phyloP scores from a whole-genome alignment of 768 basidiomycete genomes.

The Suillus alpinus region DNA sequence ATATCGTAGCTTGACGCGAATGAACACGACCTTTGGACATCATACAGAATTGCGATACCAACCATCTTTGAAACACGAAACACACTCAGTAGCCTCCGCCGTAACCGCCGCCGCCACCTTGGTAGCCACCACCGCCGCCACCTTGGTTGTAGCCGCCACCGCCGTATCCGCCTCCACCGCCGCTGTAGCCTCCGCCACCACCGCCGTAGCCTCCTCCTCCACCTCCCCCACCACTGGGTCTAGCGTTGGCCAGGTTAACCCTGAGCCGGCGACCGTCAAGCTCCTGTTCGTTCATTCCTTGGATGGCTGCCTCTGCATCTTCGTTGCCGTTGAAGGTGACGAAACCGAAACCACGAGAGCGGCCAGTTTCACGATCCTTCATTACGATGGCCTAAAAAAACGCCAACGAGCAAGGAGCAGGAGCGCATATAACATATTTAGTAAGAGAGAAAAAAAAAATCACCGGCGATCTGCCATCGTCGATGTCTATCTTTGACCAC shows the following conservation, averaged over 20 bases:
- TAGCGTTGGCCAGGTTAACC: constrained; percentile 42
- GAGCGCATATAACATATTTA: constrained; percentile 27
- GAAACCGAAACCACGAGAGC: constrained; percentile 58
- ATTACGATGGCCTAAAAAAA: constrained; percentile 31
- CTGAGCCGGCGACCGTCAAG: constrained; percentile 54
- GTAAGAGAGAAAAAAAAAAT: constrained; percentile 15
- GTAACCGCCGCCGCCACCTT: constrained; percentile 14
- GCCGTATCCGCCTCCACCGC: constrained; percentile 15
- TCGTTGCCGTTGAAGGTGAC: constrained; percentile 34
- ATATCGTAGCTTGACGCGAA: not conserved
- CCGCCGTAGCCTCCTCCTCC: constrained; percentile 10
- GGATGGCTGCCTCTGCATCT: constrained; percentile 47
- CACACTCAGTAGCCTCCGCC: not conserved
- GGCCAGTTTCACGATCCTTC: constrained; percentile 55
- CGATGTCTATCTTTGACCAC: constrained; percentile 15
- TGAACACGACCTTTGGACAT: constrained; percentile 1
- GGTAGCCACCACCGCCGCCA: constrained; percentile 18
- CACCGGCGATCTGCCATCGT: constrained; percentile 27
- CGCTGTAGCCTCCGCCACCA: constrained; percentile 9
- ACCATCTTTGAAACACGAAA: not conserved
- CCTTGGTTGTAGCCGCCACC: constrained; percentile 15
- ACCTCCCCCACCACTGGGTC: constrained; percentile 28
- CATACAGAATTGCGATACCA: constrained; percentile 3
- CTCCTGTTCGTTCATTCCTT: constrained; percentile 46
- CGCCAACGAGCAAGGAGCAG: constrained; percentile 8